phyloP scores from a whole-genome alignment of 208 protist species.

The Leptomonas seymouri region DNA sequence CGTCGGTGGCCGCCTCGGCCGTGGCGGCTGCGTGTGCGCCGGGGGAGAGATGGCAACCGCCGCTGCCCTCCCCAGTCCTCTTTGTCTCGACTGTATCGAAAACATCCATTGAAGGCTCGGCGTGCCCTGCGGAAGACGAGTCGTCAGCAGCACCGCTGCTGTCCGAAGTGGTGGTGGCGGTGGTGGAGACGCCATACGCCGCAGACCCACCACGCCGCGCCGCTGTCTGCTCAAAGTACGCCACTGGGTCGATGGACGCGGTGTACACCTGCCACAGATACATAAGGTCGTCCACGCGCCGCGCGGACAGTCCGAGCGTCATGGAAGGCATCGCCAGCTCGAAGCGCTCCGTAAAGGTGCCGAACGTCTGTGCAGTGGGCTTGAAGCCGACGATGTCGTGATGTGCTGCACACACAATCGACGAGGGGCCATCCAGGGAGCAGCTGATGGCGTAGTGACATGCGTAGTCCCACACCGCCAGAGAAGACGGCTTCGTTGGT shows the following conservation, averaged over 20 bases:
- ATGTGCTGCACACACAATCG: conserved; percentile 56
- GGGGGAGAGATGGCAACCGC: not conserved
- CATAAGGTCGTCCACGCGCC: conserved; percentile 77
- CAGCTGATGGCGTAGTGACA: conserved; percentile 85
- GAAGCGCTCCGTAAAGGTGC: conserved; percentile 78
- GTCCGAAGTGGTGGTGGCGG: not conserved
- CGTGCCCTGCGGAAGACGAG: conserved; percentile 2
- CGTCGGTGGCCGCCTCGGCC: not conserved
- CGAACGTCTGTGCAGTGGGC: conserved; percentile 86
- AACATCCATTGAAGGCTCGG: not conserved
- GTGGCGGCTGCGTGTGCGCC: conserved; percentile 14
- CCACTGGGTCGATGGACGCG: conserved; percentile 62
- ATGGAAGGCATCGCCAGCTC: conserved; percentile 68
- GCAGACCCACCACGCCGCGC: conserved; percentile 1
- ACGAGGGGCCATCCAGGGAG: conserved; percentile 66
- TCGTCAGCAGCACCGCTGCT: not conserved
- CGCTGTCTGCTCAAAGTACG: conserved; percentile 38
- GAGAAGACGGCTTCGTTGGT: conserved; percentile 45
- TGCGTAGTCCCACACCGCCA: conserved; percentile 51
- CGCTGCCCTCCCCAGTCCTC: not conserved
- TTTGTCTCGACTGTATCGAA: not conserved
- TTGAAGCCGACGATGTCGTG: conserved; percentile 89
- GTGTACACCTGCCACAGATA: conserved; percentile 90
- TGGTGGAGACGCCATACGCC: not conserved
- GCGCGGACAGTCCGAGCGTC: conserved; percentile 77